These are phyloP conservation scores for Davidsoniella neocaledoniae DNA, from an alignment of 2,329 filamentous ascomycete genomes.

Conservation along the genomic window DNA sequence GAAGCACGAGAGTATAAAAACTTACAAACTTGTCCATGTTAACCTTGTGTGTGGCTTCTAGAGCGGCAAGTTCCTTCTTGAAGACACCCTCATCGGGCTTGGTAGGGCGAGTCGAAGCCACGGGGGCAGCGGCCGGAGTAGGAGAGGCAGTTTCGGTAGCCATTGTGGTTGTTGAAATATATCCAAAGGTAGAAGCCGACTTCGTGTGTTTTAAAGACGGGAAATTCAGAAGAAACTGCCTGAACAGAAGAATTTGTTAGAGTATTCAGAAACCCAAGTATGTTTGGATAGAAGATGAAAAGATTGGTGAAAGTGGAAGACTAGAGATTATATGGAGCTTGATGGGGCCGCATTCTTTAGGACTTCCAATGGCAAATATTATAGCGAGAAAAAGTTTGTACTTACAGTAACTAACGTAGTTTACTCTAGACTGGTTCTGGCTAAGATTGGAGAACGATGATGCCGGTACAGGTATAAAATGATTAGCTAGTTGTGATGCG, in stretches of 20 bases:
- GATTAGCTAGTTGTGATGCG: too few relatives aligned
- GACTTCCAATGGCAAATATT: too few relatives aligned
- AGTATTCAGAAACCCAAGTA: too few relatives aligned
- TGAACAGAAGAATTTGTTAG: slow-evolving; percentile 1
- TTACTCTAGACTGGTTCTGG: too few relatives aligned
- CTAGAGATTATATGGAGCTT: not conserved
- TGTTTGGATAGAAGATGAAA: not conserved
- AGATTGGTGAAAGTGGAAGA: not conserved
- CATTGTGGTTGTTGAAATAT: slow-evolving; percentile 3
- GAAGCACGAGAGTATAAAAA: slow-evolving; percentile 8
- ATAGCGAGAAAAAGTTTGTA: too few relatives aligned
- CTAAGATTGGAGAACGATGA: too few relatives aligned
- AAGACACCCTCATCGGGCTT: slow-evolving; percentile 77
- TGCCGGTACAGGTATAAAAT: too few relatives aligned
- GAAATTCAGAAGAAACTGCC: not conserved
- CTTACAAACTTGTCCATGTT: slow-evolving; percentile 44
- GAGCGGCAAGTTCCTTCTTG: slow-evolving; percentile 61
- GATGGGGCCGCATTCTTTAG: not conserved
- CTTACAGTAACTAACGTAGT: too few relatives aligned
- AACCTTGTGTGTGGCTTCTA: slow-evolving; percentile 72
- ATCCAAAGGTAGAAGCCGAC: not conserved
- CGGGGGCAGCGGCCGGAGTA: slow-evolving; percentile 24
- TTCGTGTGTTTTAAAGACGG: not conserved
- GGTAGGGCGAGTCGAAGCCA: slow-evolving; percentile 39
- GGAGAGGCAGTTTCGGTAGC: slow-evolving; percentile 28